Percentiles rank a stretch among this genome's conserved stretches.
Evolutionary conservation across 1,139 yeast species (phyloP).

Genomic region (Lizanozyma gosingica): DNA sequence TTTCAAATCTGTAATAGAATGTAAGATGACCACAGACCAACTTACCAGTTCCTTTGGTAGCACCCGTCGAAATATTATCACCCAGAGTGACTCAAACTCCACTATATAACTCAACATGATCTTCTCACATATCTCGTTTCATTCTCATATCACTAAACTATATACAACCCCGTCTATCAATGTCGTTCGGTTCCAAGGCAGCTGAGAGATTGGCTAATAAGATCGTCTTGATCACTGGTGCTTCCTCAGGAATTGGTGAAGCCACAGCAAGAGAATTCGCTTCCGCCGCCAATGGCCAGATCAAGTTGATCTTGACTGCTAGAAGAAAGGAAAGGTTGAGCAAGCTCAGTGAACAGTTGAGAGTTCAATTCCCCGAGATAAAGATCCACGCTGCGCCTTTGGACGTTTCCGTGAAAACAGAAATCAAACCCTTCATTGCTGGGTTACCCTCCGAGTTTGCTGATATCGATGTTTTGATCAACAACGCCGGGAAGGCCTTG

Average conservation of each 20-base stretch:
- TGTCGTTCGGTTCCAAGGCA: slow-evolving; percentile 46
- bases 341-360: slow-evolving; percentile 19
- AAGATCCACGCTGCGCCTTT: slow-evolving; percentile 18
- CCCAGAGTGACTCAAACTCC: no score
- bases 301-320: slow-evolving; percentile 33
- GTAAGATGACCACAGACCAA: no score
- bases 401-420: slow-evolving; percentile 29
- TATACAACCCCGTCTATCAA: slow-evolving; percentile 12
- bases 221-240: slow-evolving; percentile 62
- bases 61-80: no score
- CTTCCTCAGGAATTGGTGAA: slow-evolving; percentile 56
- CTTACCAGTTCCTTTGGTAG: no score
- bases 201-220: slow-evolving; percentile 55
- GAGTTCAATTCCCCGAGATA: slow-evolving; percentile 16
- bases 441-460: slow-evolving; percentile 26
- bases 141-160: no score
- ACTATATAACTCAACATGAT: no score
- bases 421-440: slow-evolving; percentile 23
- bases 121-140: no score
- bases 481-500: slow-evolving; percentile 37
- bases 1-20: no score
- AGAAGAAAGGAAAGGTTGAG: slow-evolving; percentile 32
- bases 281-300: slow-evolving; percentile 27
- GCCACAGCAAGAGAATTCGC: slow-evolving; percentile 35
- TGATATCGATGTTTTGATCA: slow-evolving; percentile 31